Base-by-base conservation (phyloP, 176 grass and related monocot genomes). In the Eleusine coracana region DNA sequence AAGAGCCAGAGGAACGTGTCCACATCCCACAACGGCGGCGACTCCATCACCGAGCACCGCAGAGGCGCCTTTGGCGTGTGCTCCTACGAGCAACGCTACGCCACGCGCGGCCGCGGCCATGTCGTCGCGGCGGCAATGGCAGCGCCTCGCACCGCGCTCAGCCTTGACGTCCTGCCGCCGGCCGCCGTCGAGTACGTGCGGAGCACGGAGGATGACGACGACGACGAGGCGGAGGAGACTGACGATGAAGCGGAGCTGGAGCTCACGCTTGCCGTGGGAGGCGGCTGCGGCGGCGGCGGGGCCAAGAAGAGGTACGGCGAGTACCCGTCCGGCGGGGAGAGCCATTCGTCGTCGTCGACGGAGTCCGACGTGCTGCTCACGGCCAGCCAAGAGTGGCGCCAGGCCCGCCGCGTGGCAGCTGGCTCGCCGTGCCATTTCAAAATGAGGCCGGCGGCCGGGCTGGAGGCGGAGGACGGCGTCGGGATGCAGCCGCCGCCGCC, bases 271-370 rank as follows among this genome's bases (percentile, higher is more conserved):
- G 83, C 93, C 50, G 70, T 95, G 46, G 90, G 90, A 44, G 77
- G 55, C 39, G 59, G n/a, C n/a, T n/a, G 40, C 80, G 18, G 12
- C 18, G 29, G 12, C 28, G 54, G 16, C 29, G 49, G 62, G 27
- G 62, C 14, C 60, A 92, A 91, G 85, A 92, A 95, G 82, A 83
- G 79, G 52, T 84, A 90, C 86, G 65, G 37, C 72, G 89, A 78
- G 73, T 63, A 68, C 73, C 29, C 49, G 48, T 91, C 89, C 16
- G 82, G 87, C 1, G 83, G 82, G 49, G 80, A 85, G 44, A 95
- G 87, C 31, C 85, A 88, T 40, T 92, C 90, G 70, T 90, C 93
- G n/a, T 94, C 92, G 11, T 89, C 92, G 58, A 94, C 87, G 15
- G 92, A 91, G 74, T 91, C 92, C 17, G 87, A 89, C 27, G 79